Percentiles rank a stretch among this genome's conserved stretches.
These are phyloP conservation scores for Physcomitrium patens DNA, from an alignment of 225 moss, liverwort and hornwort genomes.

Conservation along the genomic window DNA sequence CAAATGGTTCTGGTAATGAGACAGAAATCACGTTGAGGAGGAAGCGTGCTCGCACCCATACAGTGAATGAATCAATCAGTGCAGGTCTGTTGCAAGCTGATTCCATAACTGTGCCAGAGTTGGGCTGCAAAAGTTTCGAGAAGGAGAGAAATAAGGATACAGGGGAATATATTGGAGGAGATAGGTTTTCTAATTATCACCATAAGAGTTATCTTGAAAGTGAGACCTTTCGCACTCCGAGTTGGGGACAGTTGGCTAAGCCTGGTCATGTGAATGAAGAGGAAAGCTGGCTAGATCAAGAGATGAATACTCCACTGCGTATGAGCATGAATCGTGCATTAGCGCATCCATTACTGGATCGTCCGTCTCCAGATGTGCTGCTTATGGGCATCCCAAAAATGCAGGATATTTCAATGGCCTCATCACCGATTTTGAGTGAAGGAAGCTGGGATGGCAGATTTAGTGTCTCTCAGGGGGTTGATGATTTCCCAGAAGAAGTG, in stretches of 20 bases:
- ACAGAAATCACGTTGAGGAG: slow-evolving; percentile 31
- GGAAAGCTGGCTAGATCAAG: slow-evolving; percentile 34
- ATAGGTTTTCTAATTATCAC: slow-evolving; percentile 23
- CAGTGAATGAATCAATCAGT: slow-evolving; percentile 24
- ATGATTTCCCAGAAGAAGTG: slow-evolving; percentile 35
- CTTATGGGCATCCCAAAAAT: slow-evolving; percentile 28
- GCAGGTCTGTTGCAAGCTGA: slow-evolving; percentile 23
- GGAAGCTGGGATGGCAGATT: slow-evolving; percentile 51
- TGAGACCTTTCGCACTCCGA: slow-evolving; percentile 24
- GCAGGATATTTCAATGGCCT: slow-evolving; percentile 37
- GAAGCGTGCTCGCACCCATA: slow-evolving; percentile 39
- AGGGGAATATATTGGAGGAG: slow-evolving; percentile 23
- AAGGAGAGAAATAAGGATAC: slow-evolving; percentile 16
- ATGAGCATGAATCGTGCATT: slow-evolving; percentile 23
- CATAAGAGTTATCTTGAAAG: slow-evolving; percentile 11
- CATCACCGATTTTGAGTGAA: slow-evolving; percentile 54
- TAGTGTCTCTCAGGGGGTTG: slow-evolving; percentile 27
- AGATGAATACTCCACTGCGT: slow-evolving; percentile 22
- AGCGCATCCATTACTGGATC: slow-evolving; percentile 21
- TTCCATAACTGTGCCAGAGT: slow-evolving; percentile 21
- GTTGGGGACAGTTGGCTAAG: slow-evolving; percentile 30
- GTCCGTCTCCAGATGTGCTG: slow-evolving; percentile 30
- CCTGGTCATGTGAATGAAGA: slow-evolving; percentile 32
- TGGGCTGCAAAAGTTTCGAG: slow-evolving; percentile 24
- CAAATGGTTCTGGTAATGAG: slow-evolving; percentile 33